Base-by-base conservation (phyloP, 1,139 yeast genomes). In the Scheffersomyces titani region DNA sequence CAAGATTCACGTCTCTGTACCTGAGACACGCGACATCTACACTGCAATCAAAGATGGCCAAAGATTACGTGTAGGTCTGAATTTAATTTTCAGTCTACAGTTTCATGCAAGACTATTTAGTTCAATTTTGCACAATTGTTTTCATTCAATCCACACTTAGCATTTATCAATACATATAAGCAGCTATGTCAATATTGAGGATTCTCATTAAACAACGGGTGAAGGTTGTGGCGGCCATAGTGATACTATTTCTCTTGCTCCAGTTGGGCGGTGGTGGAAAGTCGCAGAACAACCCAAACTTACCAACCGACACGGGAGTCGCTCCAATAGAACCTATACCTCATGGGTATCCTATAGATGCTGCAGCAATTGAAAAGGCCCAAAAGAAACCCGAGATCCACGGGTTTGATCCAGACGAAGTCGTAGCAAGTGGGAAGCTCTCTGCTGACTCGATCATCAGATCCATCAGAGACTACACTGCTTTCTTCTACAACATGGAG, bases 401-500 rank as follows among this genome's bases (percentile, higher is more conserved):
- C 20, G 47, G n/a, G 24, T 46, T 46, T 13, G 49, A 46, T 19
- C 20, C 22, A 9, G 49, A 46, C 6, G 22, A 46, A 46, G 24
- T 46, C 5, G 24, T 46, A 13, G 49, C 20, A n/a, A 46, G 22
- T 13, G 49, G 49, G 3, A 46, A 46, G 24, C 49, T 46, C 16
- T 46, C 49, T 1, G 24, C 49, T 16, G 49, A 46, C 22, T 46
- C 49, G 22, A 46, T 46, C 5, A 46, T 46, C 49, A 46, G 49
- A 47, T 53, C 57, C 11, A 65, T 74, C n/a, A 63, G 68, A 18
- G 77, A 77, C 62, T 74, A 66, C 54, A 61, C 71, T 0, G 65
- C 70, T 2, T 77, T 78, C 58, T 77, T 78, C 61, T 59, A 74
- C 44, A 72, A 64, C 19, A 54, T 77, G 57, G 74, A 74, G 48